phyloP scores from a whole-genome alignment of 441 rosid species.

The Pelargonium cotyledonis region DNA sequence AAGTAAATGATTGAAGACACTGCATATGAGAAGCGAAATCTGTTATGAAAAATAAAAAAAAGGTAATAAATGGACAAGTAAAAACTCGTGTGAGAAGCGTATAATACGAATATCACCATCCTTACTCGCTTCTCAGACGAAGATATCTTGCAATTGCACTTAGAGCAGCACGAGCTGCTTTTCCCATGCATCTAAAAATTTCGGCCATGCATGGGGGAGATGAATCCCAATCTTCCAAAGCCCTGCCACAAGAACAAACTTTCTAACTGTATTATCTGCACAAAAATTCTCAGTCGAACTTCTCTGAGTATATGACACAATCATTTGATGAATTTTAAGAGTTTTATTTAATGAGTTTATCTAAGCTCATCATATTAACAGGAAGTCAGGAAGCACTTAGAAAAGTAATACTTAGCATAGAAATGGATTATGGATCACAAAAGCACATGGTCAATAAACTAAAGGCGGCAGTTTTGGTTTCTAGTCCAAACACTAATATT shows the following conservation, averaged over 20 bases:
- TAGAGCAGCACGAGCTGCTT: conserved; percentile 82
- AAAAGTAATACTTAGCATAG: too few species aligned
- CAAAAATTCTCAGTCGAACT: too few species aligned
- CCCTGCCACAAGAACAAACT: conserved; percentile 33
- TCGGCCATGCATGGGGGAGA: conserved; percentile 97
- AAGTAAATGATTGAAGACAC: conserved; percentile 82
- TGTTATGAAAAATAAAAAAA: conserved; percentile 1
- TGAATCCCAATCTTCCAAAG: conserved; percentile 83
- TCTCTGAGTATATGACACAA: too few species aligned
- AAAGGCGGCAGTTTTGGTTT: too few species aligned
- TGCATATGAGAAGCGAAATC: conserved; percentile 29
- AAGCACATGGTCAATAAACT: too few species aligned
- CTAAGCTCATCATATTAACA: too few species aligned
- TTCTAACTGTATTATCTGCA: background rate
- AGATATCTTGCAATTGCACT: conserved; percentile 88
- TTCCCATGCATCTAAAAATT: conserved; percentile 82
- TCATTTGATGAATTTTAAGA: too few species aligned
- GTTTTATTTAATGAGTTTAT: too few species aligned
- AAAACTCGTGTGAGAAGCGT: background rate
- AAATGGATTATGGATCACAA: too few species aligned
- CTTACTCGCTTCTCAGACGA: conserved; percentile 92
- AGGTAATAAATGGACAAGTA: conserved; percentile 16
- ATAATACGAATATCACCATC: conserved; percentile 23
- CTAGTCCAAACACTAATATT: too few species aligned
- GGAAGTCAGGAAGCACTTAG: too few species aligned